Percentiles rank a stretch among this genome's conserved stretches.
phyloP scores from a whole-genome alignment of 192 early-diverging fungal genomes.

The Backusella psychrophila region DNA sequence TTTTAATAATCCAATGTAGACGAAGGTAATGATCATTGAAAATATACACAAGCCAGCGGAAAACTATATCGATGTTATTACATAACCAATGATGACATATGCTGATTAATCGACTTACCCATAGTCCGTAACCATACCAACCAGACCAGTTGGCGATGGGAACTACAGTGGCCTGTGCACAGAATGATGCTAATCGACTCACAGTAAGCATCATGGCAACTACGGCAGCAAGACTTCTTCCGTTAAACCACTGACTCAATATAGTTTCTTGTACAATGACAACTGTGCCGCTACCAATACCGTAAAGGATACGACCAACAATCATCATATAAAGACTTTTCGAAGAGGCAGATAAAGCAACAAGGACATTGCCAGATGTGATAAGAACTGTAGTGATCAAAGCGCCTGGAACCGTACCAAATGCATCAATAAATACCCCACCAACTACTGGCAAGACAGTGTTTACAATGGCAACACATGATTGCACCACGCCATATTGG shows the following conservation, averaged over 20 bases:
- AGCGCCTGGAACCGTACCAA: conserved; percentile 57
- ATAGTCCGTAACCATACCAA: conserved; percentile 46
- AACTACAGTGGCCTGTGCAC: conserved; percentile 64
- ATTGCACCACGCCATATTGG: conserved; percentile 65
- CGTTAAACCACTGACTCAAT: conserved; percentile 71
- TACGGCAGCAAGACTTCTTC: conserved; percentile 63
- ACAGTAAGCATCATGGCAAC: conserved; percentile 69
- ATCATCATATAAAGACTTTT: conserved; percentile 52
- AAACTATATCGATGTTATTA: conserved; percentile 45
- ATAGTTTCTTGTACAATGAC: conserved; percentile 80
- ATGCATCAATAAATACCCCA: conserved; percentile 54
- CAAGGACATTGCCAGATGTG: conserved; percentile 49
- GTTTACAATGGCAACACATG: conserved; percentile 58
- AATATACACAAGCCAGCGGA: conserved; percentile 62
- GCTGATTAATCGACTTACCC: conserved; percentile 9
- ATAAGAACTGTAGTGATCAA: conserved; percentile 55
- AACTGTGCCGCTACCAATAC: conserved; percentile 70
- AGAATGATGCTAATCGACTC: conserved; percentile 68
- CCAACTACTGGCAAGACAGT: conserved; percentile 55
- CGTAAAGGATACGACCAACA: conserved; percentile 51
- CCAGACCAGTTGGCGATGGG: conserved; percentile 50
- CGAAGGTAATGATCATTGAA: conserved; percentile 67
- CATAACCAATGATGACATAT: background rate
- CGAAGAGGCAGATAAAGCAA: conserved; percentile 47
- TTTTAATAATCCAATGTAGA: conserved; percentile 60